Evolutionary conservation across 768 basidiomycete species (phyloP), one percentile per base, ranked within the genome.

Genomic region (Dacryopinax primogenitus): DNA sequence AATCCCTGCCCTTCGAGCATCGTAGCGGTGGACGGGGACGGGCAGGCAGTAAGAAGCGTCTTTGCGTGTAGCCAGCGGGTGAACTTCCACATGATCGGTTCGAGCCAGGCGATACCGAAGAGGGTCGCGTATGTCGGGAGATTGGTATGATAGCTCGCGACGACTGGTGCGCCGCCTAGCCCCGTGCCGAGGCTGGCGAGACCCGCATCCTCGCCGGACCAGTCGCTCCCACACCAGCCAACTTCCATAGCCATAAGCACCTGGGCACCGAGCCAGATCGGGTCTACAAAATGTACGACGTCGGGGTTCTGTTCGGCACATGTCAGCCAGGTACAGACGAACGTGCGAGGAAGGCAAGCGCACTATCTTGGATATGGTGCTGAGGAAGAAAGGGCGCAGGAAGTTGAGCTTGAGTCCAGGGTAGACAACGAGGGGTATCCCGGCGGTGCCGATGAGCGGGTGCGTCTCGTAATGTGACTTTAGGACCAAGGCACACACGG

Each of bases 251-350:
- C 77, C 65, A 75, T 70, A n/a, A 78, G 72, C 12, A 74, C 74
- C 64, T 79, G 78, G 0, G 76, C 78, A 18, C 78, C 78, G 2
- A 80, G 75, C 78, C 78, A 80, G 41, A 80, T 78, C 1, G 79
- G 78, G 70, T 79, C 78, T 44, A 78, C 76, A 64, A 79, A 75
- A 65, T 79, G 78, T 4, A 79, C 73, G 1, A 80, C 76, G 64
- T 79, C 77, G 0, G 79, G 78, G 16, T 64, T 47, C 66, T 67
- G 61, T 11, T 33, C 23, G 3, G 33, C 30, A 34, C 1, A 69
- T 35, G 63, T 70, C 67, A 26, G 65, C 9, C 4, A 39, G 12
- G 7, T 41, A 3, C 37, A 0, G 26, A 39, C 37, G 18, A 26
- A 3, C 26, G 39, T 21, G 37, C 23, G 32, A 37, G 26, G 51